Evolutionary conservation across 2,329 filamentous ascomycete genomes (phyloP), one percentile per base, ranked within the genome.

Genomic region (Xylariomycetidae sp.): DNA sequence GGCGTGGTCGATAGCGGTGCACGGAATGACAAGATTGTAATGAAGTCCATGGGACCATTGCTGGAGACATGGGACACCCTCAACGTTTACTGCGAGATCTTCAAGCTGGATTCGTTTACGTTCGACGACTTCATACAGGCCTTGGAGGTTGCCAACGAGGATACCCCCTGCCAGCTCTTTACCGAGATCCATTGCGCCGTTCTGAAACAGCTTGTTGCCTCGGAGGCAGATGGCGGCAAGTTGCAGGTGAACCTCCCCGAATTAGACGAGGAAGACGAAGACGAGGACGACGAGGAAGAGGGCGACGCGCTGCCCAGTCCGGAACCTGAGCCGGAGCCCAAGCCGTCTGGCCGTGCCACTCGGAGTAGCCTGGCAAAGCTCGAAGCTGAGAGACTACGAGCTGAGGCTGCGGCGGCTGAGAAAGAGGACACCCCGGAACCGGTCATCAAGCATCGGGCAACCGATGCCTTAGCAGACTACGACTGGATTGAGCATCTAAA

Each of bases 71-170:
- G 92, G 92, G 88, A 95, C 49, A 95, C 89, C 0, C 70, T 98
- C 20, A 98, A 95, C 51, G 90, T 98, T n/a, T 95, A 95, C 55
- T 94, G 88, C 53, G 87, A 95, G 52, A 82, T 95, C 13, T 94
- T 94, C 54, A 78, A 86, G 52, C 71, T 98, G 17, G 92, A 98
- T 58, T 96, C 90, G 0, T 98, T 98, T 54, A 96, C 90, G 0
- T 93, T 96, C 51, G 92, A 98, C 56, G 92, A 98, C 57, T 96
- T 89, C 50, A 72, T 95, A 4, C 84, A 96, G 55, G 83, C 89
- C 0, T 79, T 98, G 70, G 74, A 80, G 30, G 82, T 89, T 37
- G 74, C 83, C 0, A 87, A 79, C 0, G 74, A 81, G 20, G 78
- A 86, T 15, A 65, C 77, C 1, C 80, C 82, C 6, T 92, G 92